Conservation (phyloP, 352 stramenopile species). For the Bremia lactucae region DNA sequence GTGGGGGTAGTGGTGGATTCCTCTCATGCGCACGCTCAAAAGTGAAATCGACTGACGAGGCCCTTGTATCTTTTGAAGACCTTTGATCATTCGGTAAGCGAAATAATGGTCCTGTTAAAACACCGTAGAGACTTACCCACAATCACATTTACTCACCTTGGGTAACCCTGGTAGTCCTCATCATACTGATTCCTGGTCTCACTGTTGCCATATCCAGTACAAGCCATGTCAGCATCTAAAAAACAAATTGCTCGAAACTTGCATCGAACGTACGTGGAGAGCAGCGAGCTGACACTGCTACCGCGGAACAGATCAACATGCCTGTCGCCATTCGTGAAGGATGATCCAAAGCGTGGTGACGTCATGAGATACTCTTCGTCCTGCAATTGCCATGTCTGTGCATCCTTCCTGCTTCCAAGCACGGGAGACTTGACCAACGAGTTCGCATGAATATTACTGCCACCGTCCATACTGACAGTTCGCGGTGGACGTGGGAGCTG, state of each 20-base stretch:
- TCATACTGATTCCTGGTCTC: conserved; percentile 27
- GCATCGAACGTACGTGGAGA: conserved; percentile 20
- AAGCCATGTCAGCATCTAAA: conserved; percentile 4
- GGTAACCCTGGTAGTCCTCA: conserved; percentile 21
- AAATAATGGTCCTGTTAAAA: no score
- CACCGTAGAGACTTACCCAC: not conserved
- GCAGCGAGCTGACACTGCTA: conserved; percentile 17
- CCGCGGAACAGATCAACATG: conserved; percentile 22
- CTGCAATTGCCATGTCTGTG: conserved; percentile 57
- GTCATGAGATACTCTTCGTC: conserved; percentile 55
- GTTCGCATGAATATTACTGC: conserved; percentile 9
- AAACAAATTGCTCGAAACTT: not conserved
- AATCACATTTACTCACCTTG: conserved; percentile 11
- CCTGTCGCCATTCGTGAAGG: conserved; percentile 13
- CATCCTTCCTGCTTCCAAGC: conserved; percentile 44
- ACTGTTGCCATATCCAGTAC: conserved; percentile 10
- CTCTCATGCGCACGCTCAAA: conserved; percentile 34
- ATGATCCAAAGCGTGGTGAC: conserved; percentile 39
- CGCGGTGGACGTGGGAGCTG: conserved; percentile 28
- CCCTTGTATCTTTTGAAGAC: conserved; percentile 55
- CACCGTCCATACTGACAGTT: conserved; percentile 39
- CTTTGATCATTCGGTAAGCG: not conserved
- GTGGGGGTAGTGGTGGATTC: conserved; percentile 56
- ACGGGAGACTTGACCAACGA: conserved; percentile 42
- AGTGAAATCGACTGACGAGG: conserved; percentile 72